A percentile compares a stretch with the other conserved stretches of the same genome.
Conservation (phyloP, 2,329 filamentous ascomycete species). For the Elsinoe perseae region DNA sequence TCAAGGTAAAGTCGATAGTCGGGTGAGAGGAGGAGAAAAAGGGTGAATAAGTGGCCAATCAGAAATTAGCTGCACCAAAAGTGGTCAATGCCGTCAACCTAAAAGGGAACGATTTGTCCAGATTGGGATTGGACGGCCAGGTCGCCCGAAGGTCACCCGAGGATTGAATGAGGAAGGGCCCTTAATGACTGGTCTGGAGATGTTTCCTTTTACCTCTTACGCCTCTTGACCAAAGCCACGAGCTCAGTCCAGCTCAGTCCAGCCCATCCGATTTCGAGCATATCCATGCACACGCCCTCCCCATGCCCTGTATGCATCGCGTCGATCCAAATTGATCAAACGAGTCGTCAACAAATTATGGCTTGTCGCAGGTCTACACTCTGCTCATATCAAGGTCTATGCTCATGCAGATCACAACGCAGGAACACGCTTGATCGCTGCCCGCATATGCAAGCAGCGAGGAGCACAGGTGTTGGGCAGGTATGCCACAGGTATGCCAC, state of each 20-base stretch:
- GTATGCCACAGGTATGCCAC: too few species aligned
- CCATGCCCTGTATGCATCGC: not conserved
- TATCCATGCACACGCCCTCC: not conserved
- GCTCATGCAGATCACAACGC: conserved; percentile 13
- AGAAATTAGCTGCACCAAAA: not conserved
- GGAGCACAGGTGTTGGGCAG: not conserved
- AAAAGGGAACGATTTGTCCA: not conserved
- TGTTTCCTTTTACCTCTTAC: not conserved
- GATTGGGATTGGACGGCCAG: not conserved
- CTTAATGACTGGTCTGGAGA: too few species aligned
- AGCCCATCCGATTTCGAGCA: too few species aligned
- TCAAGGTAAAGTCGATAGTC: conserved; percentile 1
- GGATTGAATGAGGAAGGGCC: not conserved
- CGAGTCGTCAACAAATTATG: not conserved
- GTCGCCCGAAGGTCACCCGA: conserved; percentile 10
- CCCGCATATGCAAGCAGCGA: not conserved
- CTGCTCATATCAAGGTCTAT: not conserved
- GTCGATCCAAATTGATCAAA: not conserved
- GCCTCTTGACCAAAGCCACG: not conserved
- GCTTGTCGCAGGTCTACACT: not conserved
- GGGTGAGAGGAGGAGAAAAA: not conserved
- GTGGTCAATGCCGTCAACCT: not conserved
- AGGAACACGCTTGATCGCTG: conserved; percentile 15
- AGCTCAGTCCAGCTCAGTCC: not conserved
- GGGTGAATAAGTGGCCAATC: conserved; percentile 4